Evolutionary conservation across 1,284 basidiomycete species (phyloP), one percentile per base, ranked within the genome.

Genomic region (Ceraceosorus guamensis): DNA sequence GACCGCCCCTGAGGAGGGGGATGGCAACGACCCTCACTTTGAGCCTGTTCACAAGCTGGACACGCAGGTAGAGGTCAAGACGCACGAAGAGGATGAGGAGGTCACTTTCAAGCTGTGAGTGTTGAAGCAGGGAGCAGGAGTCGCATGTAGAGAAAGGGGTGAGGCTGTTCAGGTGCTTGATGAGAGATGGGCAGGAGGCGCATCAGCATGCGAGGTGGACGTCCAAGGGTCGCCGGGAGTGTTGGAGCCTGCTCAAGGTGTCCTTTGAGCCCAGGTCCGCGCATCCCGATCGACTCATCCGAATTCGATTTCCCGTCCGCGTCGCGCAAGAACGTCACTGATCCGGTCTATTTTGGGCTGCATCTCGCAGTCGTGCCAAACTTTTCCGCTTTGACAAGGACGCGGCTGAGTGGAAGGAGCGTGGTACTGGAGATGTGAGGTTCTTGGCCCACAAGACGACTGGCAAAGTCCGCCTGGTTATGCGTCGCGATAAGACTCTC

Each of bases 401-500:
- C 46, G 81, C 84, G 58, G 82, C 84, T 61, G 92, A 98, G 79
- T 99, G 95, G 95, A 98, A 98, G 79, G 92, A 97, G 80, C 81
- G 91, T 46, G 90, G 73, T 30, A 75, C 73, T 7, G 73, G 73
- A 8, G 73, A 75, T 35, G 73, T 75, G 2, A 67, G 73, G 39
- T 57, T 75, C 18, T 62, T 76, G 50, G 81, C 86, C 74, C 88
- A 95, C 82, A 91, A 88, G 79, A 83, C 62, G 49, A 88, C 86
- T 46, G 85, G 87, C 81, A 97, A 96, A 80, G 83, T 95, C 71
- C 85, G 95, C 61, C 84, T 99, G 62, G 91, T 99, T 76, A 99
- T 99, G 95, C 84, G 95, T 80, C 88, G 95, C 79, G 95, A 99
- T 83, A 97, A 97, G 86, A 98, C 95, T 48, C 83, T 92, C 79